Percentiles rank a stretch among this genome's conserved stretches.
Evolutionary conservation across 768 basidiomycete genomes (phyloP).

Genomic region (Lenzites betulinus): DNA sequence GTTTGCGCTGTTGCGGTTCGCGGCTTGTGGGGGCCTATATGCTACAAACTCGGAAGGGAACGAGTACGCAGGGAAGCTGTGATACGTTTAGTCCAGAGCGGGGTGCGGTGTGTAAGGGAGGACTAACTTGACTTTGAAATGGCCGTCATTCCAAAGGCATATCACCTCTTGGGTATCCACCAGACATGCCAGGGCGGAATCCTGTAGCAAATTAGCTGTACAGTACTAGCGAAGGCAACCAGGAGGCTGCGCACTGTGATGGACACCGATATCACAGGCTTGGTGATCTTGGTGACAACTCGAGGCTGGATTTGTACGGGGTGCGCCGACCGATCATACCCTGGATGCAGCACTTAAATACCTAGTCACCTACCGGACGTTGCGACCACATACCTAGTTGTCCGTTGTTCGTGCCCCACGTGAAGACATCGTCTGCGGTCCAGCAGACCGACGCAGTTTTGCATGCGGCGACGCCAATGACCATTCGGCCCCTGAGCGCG

Average conservation of each 20-base stretch:
- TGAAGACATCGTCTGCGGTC: constrained; percentile 71
- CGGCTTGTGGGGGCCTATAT: constrained; percentile 81
- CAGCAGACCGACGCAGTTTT: constrained; percentile 88
- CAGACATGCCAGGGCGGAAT: constrained; percentile 81
- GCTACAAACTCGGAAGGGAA: constrained; percentile 77
- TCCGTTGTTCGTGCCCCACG: constrained; percentile 93
- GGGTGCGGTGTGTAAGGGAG: background rate
- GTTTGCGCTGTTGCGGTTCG: constrained; percentile 63
- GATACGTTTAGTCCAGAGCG: background rate
- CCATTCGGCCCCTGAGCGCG: constrained; percentile 73
- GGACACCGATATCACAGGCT: constrained; percentile 69
- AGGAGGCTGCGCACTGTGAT: constrained; percentile 69
- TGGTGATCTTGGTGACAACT: constrained; percentile 75
- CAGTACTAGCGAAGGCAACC: background rate
- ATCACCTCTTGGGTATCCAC: constrained; percentile 80
- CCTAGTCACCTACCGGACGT: background rate
- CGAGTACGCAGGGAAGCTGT: constrained; percentile 74
- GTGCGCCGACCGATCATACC: constrained; percentile 75
- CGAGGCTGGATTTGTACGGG: constrained; percentile 78
- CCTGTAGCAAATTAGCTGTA: constrained; percentile 44
- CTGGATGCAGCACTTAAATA: constrained; percentile 36
- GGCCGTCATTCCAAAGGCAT: constrained; percentile 76
- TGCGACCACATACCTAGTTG: constrained; percentile 66
- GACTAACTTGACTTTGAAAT: constrained; percentile 72
- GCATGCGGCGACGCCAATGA: constrained; percentile 84